Evolutionary conservation across 129 eudicot genomes (phyloP).

Genomic region (Lactuca saligna): DNA sequence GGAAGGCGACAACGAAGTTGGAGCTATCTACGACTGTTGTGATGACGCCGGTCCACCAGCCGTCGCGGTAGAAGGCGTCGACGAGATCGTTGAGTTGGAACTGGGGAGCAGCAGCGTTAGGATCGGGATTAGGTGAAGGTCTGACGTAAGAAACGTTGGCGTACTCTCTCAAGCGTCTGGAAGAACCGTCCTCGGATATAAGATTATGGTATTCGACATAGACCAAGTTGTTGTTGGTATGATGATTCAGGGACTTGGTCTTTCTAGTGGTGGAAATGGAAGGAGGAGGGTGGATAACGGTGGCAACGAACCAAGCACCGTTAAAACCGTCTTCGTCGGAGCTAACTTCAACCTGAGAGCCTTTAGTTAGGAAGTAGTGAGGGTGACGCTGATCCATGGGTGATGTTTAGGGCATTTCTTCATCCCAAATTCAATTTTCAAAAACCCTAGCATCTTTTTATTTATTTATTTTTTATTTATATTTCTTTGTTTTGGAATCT

Average conservation of each 20-base stretch:
- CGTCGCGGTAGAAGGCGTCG: slow-evolving; percentile 67
- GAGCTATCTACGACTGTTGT: slow-evolving; percentile 30
- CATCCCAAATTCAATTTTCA: slow-evolving; percentile 15
- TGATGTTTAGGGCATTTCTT: slow-evolving; percentile 12
- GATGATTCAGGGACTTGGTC: neutral
- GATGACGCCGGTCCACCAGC: slow-evolving; percentile 89
- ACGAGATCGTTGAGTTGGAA: slow-evolving; percentile 62
- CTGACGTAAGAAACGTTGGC: slow-evolving; percentile 42
- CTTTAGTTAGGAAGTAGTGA: slow-evolving; percentile 29
- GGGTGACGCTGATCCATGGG: slow-evolving; percentile 26
- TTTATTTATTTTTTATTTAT: neutral
- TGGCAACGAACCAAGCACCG: slow-evolving; percentile 60
- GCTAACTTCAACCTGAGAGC: slow-evolving; percentile 57
- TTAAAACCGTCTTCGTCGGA: slow-evolving; percentile 57
- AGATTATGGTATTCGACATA: slow-evolving; percentile 52
- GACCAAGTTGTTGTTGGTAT: slow-evolving; percentile 17
- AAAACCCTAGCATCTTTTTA: slow-evolving; percentile 18
- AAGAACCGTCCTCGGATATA: slow-evolving; percentile 35
- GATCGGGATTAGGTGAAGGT: slow-evolving; percentile 49
- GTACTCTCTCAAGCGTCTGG: slow-evolving; percentile 49
- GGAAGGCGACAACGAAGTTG: slow-evolving; percentile 45
- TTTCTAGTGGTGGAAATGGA: slow-evolving; percentile 3
- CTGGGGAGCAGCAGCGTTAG: neutral
- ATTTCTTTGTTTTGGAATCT: neutral
- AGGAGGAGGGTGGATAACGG: slow-evolving; percentile 39